These are phyloP conservation scores for Trichophaea hybrida DNA, from an alignment of 2,329 filamentous ascomycete species.

Conservation along the genomic window DNA sequence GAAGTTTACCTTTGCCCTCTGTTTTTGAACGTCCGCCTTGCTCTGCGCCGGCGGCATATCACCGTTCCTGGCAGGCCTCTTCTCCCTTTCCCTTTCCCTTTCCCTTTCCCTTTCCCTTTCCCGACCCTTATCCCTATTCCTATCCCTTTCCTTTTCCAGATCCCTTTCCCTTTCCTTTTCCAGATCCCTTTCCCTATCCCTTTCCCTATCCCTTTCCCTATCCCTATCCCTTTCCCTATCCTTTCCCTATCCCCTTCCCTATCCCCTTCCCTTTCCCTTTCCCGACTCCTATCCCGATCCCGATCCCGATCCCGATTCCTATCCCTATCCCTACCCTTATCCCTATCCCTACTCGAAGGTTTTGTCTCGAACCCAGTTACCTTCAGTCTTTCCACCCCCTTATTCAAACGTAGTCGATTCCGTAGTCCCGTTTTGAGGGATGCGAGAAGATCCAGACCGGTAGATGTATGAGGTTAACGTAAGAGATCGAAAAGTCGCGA, in stretches of 20 bases:
- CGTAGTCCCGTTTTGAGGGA: background rate
- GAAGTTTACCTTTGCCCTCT: constrained; percentile 44
- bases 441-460: background rate
- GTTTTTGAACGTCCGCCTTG: constrained; percentile 44
- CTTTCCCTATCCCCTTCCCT: background rate
- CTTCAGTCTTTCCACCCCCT: background rate
- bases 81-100: background rate
- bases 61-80: background rate
- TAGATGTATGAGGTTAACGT: background rate
- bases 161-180: background rate
- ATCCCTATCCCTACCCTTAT: background rate
- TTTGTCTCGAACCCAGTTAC: background rate
- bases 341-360: background rate
- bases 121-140: background rate
- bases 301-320: background rate
- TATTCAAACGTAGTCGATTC: background rate
- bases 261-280: background rate
- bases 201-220: background rate
- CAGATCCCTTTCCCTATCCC: background rate
- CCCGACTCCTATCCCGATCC: background rate
- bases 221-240: background rate
- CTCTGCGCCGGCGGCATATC: constrained; percentile 32
- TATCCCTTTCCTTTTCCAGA: no score
- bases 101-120: background rate
- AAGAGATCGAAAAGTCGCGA: background rate